phyloP scores from a whole-genome alignment of 2,329 filamentous ascomycete species.

The Phaeosphaeriaceae sp. region DNA sequence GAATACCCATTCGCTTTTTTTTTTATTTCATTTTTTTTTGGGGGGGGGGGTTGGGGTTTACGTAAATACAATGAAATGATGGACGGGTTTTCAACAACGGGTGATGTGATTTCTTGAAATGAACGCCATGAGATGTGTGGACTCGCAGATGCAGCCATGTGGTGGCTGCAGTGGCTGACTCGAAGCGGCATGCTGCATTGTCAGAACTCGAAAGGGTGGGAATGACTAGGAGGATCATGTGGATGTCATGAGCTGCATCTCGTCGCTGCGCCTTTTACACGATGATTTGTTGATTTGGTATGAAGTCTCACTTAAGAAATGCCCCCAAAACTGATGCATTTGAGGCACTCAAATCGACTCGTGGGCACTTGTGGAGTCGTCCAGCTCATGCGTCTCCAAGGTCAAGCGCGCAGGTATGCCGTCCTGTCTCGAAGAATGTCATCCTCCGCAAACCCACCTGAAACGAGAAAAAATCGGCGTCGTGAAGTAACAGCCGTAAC shows the following conservation, averaged over 20 bases:
- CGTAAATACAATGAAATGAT: background rate
- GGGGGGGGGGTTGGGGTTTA: too few species aligned
- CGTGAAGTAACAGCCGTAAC: slow-evolving; percentile 16
- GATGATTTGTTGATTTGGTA: too few species aligned
- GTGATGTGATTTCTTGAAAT: background rate
- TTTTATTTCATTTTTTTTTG: too few species aligned
- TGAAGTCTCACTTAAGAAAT: background rate
- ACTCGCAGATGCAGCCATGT: background rate
- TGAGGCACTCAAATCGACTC: background rate
- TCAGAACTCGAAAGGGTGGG: too few species aligned
- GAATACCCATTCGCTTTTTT: too few species aligned
- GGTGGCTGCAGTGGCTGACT: too few species aligned
- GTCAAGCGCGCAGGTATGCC: background rate
- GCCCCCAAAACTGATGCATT: background rate
- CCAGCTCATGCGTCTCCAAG: slow-evolving; percentile 1
- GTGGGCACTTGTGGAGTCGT: background rate
- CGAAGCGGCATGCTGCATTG: too few species aligned
- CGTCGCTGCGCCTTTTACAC: background rate
- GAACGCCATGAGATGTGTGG: background rate
- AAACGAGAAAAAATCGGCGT: slow-evolving; percentile 7
- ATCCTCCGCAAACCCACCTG: slow-evolving; percentile 11
- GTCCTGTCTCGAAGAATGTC: slow-evolving; percentile 3
- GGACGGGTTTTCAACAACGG: background rate
- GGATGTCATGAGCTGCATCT: too few species aligned
- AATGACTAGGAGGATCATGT: too few species aligned